A percentile compares a stretch with the other conserved stretches of the same genome.
These are phyloP conservation scores for Cercospora berteroae DNA, from an alignment of 2,329 filamentous ascomycete species.

Conservation along the genomic window DNA sequence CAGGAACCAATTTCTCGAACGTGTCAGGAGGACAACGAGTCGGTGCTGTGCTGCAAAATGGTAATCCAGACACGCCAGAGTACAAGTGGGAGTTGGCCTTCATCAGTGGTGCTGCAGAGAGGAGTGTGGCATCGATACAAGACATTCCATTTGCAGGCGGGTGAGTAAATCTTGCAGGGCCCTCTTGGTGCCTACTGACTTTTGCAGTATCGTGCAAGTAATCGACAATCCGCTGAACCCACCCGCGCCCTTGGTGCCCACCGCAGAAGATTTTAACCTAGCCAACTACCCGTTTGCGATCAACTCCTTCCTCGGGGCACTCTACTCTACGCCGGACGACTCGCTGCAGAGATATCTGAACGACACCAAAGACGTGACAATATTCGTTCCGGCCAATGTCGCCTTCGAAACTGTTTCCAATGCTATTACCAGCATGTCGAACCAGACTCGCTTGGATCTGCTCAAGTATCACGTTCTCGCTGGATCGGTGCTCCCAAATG, in stretches of 20 bases:
- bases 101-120: conserved; percentile 44
- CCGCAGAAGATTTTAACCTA: conserved; percentile 34
- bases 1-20: conserved; percentile 46
- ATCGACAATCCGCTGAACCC: conserved; percentile 54
- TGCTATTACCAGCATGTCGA: conserved; percentile 35
- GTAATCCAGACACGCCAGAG: conserved; percentile 2
- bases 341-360: conserved; percentile 25
- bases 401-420: conserved; percentile 39
- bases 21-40: conserved; percentile 53
- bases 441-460: conserved; percentile 33
- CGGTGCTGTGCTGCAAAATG: conserved; percentile 37
- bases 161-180: conserved; percentile 48
- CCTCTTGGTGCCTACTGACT: neutral
- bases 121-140: conserved; percentile 37
- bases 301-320: conserved; percentile 49
- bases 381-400: conserved; percentile 36
- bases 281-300: conserved; percentile 41
- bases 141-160: conserved; percentile 42
- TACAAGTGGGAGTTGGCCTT: conserved; percentile 38
- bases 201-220: conserved; percentile 52
- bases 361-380: conserved; percentile 31
- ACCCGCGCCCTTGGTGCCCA: conserved; percentile 46
- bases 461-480: conserved; percentile 40
- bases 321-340: conserved; percentile 45
- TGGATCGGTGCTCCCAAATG: conserved; percentile 12